Evolutionary conservation across 2,329 filamentous ascomycete species (phyloP).

Genomic region (Aspergillus chevalieri): DNA sequence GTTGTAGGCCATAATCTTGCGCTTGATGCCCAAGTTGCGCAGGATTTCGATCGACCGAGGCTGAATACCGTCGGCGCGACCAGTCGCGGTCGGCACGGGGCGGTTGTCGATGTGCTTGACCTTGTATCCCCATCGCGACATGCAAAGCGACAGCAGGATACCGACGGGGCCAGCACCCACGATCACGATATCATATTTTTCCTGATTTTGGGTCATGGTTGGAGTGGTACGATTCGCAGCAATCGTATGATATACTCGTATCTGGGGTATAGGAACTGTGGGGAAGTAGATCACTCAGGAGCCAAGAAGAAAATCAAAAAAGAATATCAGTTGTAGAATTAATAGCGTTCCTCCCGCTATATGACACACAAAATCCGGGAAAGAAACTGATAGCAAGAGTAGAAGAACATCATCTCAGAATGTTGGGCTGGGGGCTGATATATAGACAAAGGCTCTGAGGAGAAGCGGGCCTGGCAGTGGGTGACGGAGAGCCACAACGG

Average conservation of each 20-base stretch:
- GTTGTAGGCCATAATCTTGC: slow-evolving; percentile 77
- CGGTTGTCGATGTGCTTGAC: slow-evolving; percentile 94
- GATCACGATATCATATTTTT: slow-evolving; percentile 66
- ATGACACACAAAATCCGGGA: slow-evolving; percentile 1
- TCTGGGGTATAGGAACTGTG: not conserved
- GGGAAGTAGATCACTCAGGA: slow-evolving; percentile 2
- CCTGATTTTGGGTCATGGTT: slow-evolving; percentile 19
- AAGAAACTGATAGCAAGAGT: not conserved
- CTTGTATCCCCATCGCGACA: slow-evolving; percentile 88
- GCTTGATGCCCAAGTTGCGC: slow-evolving; percentile 83
- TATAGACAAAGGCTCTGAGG: slow-evolving; percentile 19
- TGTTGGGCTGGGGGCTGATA: slow-evolving; percentile 13
- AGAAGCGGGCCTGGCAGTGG: slow-evolving; percentile 5
- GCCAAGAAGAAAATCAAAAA: slow-evolving; percentile 4
- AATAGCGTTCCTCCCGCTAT: not conserved
- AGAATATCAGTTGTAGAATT: not conserved
- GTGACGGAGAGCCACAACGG: slow-evolving; percentile 27
- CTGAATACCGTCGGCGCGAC: slow-evolving; percentile 86
- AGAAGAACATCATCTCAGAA: not conserved
- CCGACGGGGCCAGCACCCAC: slow-evolving; percentile 85
- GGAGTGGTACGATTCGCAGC: not conserved
- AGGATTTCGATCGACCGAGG: slow-evolving; percentile 81
- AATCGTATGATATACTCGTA: not conserved
- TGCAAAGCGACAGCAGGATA: slow-evolving; percentile 77
- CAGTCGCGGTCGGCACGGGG: slow-evolving; percentile 74